phyloP scores from a whole-genome alignment of 352 stramenopile species.

The Phytophthora pluvialis region DNA sequence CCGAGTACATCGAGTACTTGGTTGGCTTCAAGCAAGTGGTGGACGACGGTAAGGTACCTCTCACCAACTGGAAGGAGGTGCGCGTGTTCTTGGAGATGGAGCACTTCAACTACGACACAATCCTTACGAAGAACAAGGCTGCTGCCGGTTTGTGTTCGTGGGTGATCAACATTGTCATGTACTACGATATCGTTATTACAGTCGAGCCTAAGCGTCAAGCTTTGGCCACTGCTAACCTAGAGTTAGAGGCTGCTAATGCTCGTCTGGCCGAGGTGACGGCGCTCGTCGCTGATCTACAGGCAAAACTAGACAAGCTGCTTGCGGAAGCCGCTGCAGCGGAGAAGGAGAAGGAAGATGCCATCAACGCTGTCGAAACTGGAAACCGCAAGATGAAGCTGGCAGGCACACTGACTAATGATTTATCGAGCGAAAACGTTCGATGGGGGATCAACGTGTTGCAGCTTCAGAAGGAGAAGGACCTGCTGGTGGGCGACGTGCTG shows the following conservation, averaged over 20 bases:
- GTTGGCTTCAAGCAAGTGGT: constrained; percentile 94
- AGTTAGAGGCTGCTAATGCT: constrained; percentile 92
- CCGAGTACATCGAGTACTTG: constrained; percentile 96
- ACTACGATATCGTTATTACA: constrained; percentile 96
- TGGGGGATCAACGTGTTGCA: constrained; percentile 95
- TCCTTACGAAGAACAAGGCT: constrained; percentile 95
- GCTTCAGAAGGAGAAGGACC: constrained; percentile 91
- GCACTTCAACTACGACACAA: constrained; percentile 95
- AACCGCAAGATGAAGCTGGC: constrained; percentile 96
- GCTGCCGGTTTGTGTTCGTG: constrained; percentile 94
- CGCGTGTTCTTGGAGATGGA: constrained; percentile 93
- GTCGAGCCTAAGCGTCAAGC: constrained; percentile 95
- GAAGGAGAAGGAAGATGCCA: constrained; percentile 93
- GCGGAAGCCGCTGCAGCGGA: constrained; percentile 91
- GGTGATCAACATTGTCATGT: constrained; percentile 97
- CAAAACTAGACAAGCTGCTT: constrained; percentile 93
- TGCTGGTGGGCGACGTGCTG: constrained; percentile 94
- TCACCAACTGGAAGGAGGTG: constrained; percentile 95
- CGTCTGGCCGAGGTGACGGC: constrained; percentile 88
- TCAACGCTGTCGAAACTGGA: constrained; percentile 92
- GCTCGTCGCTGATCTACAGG: constrained; percentile 92
- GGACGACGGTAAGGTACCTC: constrained; percentile 93
- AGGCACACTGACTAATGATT: constrained; percentile 93
- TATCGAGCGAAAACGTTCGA: constrained; percentile 96
- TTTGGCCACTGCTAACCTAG: constrained; percentile 90